Base-by-base conservation (phyloP, 768 basidiomycete genomes). In the Pleurotus ostreatus region DNA sequence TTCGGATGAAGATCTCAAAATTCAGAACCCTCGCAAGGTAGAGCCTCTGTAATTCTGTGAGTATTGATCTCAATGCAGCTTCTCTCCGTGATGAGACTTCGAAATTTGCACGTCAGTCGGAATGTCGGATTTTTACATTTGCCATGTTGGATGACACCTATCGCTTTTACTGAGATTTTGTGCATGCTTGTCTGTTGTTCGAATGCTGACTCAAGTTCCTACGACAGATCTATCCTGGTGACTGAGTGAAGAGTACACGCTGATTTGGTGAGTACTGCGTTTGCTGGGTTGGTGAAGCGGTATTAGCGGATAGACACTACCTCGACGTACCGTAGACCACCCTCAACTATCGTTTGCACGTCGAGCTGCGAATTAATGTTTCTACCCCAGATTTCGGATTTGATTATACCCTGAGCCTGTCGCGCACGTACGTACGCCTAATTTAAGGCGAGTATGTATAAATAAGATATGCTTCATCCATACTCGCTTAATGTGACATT, bases 61-160 rank as follows among this genome's bases (percentile, higher is more conserved):
- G 63, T 60, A 59, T 18, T 37, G 22, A 49, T 55, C 55, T 65
- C 59, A 63, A 61, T 59, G 20, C 61, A 34, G 57, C 37, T 59
- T 57, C 55, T 51, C 60, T 57, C 61, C 60, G 60, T 65, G 66
- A 67, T 51, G 30, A 46, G 59, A 41, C 37, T 41, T 41, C 57
- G 67, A 72, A 67, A 73, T 83, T 83, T 83, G 82, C 82, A 83
- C 80, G 82, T 83, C 82, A 83, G 82, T 81, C 80, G 52, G 78
- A 81, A 65, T 65, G 60, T 59, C 58, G 52, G 60, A 61, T 64
- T 64, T 66, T 62, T 51, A 56, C 58, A 62, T 64, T 58, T 61
- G 63, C 55, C 62, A 63, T 60, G 63, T 39, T 73, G 60, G 80
- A 78, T 70, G 78, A 63, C 51, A 72, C 62, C 62, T 61, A 63